Evolutionary conservation across 73 alveolate species (phyloP).

Genomic region (Paramecium biaurelia): DNA sequence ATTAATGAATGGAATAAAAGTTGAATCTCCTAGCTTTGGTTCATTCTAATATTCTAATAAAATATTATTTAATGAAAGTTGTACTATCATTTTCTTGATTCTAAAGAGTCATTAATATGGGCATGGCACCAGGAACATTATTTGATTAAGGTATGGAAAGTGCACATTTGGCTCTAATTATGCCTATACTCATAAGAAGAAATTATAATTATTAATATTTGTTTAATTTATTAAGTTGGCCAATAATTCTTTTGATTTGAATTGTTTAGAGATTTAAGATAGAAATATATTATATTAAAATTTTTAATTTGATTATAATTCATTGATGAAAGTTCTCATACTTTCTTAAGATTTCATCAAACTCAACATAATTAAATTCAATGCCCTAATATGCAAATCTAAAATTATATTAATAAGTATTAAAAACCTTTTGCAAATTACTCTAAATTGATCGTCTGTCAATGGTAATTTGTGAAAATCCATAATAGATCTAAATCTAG

Average conservation of each 20-base stretch:
- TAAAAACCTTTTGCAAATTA: constrained; percentile 76
- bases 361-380: constrained; percentile 92
- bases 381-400: constrained; percentile 78
- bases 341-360: constrained; percentile 65
- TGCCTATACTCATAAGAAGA: constrained; percentile 1
- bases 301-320: neutral
- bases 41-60: neutral
- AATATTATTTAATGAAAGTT: neutral
- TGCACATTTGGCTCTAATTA: neutral
- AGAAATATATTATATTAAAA: neutral
- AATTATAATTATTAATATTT: neutral
- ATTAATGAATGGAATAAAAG: neutral
- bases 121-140: neutral
- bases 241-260: neutral
- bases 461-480: constrained; percentile 78
- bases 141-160: neutral
- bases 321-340: constrained; percentile 53
- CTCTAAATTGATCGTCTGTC: constrained; percentile 74
- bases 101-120: neutral
- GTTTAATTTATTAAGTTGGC: neutral
- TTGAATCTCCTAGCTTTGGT: neutral
- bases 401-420: neutral
- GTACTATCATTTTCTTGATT: neutral
- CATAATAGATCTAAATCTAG: constrained; percentile 86
- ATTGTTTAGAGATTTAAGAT: neutral